phyloP scores from a whole-genome alignment of 2,329 filamentous ascomycete species.

The Leptographium wingfieldii region DNA sequence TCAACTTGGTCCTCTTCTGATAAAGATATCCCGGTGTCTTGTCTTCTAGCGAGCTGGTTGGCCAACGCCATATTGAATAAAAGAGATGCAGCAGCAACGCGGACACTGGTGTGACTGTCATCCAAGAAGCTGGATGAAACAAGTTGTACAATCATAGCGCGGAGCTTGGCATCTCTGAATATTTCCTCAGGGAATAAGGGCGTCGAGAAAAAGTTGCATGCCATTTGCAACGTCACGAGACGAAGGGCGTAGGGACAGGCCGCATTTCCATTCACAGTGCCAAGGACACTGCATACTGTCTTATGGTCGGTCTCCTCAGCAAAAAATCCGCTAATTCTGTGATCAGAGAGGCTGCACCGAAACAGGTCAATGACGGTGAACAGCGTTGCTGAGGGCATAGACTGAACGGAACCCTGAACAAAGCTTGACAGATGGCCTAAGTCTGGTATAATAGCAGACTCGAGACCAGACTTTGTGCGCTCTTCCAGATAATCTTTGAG shows the following conservation, averaged over 20 bases:
- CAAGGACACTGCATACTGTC: conserved; percentile 50
- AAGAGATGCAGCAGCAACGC: conserved; percentile 70
- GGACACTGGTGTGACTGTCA: conserved; percentile 56
- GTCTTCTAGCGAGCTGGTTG: conserved; percentile 35
- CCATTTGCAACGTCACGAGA: conserved; percentile 70
- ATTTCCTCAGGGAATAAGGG: conserved; percentile 57
- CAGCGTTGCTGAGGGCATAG: conserved; percentile 49
- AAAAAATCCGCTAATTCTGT: conserved; percentile 68
- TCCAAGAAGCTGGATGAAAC: conserved; percentile 72
- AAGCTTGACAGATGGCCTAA: conserved; percentile 52
- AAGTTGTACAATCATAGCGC: conserved; percentile 50
- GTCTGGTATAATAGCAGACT: conserved; percentile 58
- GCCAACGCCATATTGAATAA: conserved; percentile 69
- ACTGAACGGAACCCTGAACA: conserved; percentile 39
- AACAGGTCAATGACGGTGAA: conserved; percentile 83
- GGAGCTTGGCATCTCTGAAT: conserved; percentile 36
- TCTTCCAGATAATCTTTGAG: conserved; percentile 61
- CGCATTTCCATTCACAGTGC: conserved; percentile 34
- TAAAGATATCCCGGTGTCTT: conserved; percentile 22
- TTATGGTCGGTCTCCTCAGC: conserved; percentile 58
- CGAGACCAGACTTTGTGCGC: conserved; percentile 42
- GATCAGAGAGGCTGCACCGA: conserved; percentile 62
- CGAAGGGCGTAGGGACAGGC: conserved; percentile 66
- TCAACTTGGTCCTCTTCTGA: conserved; percentile 65
- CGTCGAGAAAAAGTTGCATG: conserved; percentile 74